Evolutionary conservation across 257 asterid genomes (phyloP), one percentile per base, ranked within the genome.

Genomic region (Galeopsis tetrahit): DNA sequence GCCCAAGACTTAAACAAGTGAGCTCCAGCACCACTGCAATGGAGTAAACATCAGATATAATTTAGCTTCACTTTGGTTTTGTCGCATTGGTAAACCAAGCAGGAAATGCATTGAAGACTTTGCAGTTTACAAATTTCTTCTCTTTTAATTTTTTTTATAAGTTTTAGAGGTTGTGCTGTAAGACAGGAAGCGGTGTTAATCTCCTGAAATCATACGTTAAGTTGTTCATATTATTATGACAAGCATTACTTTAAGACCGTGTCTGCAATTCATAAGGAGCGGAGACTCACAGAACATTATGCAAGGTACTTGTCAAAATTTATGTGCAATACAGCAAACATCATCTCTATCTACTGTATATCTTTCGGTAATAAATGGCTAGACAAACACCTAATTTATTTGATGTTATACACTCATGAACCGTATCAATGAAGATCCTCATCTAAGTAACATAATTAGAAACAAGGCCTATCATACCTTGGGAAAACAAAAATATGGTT

Each of bases 1-100:
- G 92, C 87, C 99, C 99, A 94, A 14, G 99, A 92, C 88, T 88
- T 94, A 85, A 94, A 94, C 82, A 91, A 83, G 81, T 91, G 98
- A 82, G 99, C 99, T 74, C 99, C 99, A 82, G 99, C 99, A 56
- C 99, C 99, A 80, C 98, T 94, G 91, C 71, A 77, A 72, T 66
- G 52, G 15, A 13, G 80, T 46, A 62, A 38, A 15, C 33, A 74
- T 79, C 64, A 83, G 52, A 72, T 51, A 69, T 8, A 34, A 58
- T 8, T 63, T 36, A 64, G 57, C 32, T 52, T 66, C 76, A 15
- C 53, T 55, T 15, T 13, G 42, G 60, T 60, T 31, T 52, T 14
- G 64, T 34, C 55, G 13, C 63, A 33, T 28, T 56, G 33, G 61
- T 42, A 58, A 57, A 60, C 17, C 48, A 58, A 74, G 51, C 28